Conservation (phyloP, 139 green algal genomes). For the Auxenochlorella protothecoides region DNA sequence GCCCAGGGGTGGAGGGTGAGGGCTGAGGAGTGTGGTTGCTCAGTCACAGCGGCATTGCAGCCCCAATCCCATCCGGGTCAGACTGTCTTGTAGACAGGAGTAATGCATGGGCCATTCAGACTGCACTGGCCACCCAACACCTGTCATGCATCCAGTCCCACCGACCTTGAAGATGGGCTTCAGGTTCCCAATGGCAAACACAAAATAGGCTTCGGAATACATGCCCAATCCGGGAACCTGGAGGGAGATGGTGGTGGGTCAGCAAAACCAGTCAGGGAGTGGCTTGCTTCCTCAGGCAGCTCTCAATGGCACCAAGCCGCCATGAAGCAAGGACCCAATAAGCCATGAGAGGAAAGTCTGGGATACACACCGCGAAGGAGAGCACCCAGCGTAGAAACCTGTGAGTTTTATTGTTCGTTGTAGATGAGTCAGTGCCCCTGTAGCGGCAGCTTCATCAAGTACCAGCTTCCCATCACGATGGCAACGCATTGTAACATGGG, state of each 20-base stretch:
- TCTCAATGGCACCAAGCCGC: background rate
- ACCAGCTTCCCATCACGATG: no score
- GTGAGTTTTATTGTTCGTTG: background rate
- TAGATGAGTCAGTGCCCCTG: no score
- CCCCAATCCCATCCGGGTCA: no score
- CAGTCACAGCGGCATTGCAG: no score
- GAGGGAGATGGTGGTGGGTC: background rate
- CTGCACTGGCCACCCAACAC: no score
- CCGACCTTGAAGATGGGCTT: slow-evolving; percentile 15
- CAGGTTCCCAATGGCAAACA: slow-evolving; percentile 39
- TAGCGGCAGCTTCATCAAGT: no score
- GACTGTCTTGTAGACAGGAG: no score
- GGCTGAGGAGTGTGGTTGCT: background rate
- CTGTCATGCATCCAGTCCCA: no score
- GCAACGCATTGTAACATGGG: no score
- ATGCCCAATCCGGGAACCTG: slow-evolving; percentile 2
- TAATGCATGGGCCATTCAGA: no score
- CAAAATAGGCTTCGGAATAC: slow-evolving; percentile 33
- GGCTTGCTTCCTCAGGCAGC: no score
- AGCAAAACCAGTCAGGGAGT: background rate
- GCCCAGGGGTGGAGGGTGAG: background rate
- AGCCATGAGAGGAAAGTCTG: background rate
- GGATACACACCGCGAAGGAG: background rate
- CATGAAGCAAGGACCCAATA: no score
- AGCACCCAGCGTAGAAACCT: slow-evolving; percentile 7